phyloP scores from a whole-genome alignment of 495 filamentous ascomycete species.

The Aspergillus wentii region DNA sequence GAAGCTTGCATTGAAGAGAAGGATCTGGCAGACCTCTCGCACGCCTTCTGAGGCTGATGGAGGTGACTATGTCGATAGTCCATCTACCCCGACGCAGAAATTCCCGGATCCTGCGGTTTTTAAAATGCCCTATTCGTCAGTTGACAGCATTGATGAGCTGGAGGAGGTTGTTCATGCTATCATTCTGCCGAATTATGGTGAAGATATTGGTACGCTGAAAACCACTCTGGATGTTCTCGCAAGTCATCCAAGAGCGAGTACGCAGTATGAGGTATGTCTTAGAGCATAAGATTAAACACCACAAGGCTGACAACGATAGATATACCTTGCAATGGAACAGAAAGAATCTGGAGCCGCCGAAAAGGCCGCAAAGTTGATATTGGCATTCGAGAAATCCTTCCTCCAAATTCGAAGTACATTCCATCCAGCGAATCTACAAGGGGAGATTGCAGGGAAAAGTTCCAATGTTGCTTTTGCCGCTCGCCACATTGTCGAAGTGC shows the following conservation, averaged over 20 bases:
- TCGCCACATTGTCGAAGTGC: constrained; percentile 53
- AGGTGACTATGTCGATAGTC: constrained; percentile 6
- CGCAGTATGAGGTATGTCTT: constrained; percentile 61
- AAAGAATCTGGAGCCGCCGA: constrained; percentile 47
- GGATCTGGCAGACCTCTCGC: constrained; percentile 1
- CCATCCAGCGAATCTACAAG: constrained; percentile 55
- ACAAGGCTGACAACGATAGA: constrained; percentile 33
- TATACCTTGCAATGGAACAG: constrained; percentile 69
- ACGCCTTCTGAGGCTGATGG: constrained; percentile 1
- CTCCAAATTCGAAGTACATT: constrained; percentile 56
- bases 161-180: constrained; percentile 54
- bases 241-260: constrained; percentile 55
- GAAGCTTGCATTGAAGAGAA: constrained; percentile 18
- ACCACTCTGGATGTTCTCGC: constrained; percentile 63
- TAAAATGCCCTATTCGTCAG: constrained; percentile 4
- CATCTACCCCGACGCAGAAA: neutral
- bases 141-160: constrained; percentile 9
- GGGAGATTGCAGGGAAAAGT: constrained; percentile 62
- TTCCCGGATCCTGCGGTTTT: constrained; percentile 6
- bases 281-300: too few relatives aligned
- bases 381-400: constrained; percentile 54
- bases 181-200: constrained; percentile 65
- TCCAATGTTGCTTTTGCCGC: constrained; percentile 66
- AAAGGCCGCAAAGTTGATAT: constrained; percentile 50
- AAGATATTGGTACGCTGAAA: constrained; percentile 58